phyloP scores from a whole-genome alignment of 2,329 filamentous ascomycete species.

The Claviceps lovelessii region DNA sequence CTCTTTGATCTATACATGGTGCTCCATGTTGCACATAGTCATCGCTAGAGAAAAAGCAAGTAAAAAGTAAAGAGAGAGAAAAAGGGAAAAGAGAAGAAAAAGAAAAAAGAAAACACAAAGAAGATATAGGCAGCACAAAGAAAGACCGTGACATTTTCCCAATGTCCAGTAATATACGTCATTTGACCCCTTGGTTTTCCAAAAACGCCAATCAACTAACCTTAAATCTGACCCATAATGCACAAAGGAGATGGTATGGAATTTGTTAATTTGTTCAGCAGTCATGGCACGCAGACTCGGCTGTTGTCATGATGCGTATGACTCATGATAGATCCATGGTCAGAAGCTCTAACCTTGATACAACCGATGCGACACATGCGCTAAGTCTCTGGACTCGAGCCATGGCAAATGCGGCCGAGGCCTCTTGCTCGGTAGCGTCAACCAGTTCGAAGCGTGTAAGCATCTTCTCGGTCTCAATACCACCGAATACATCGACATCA shows the following conservation, averaged over 20 bases:
- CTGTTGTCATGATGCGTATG: background rate
- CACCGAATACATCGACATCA: slow-evolving; percentile 32
- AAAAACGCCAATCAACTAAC: slow-evolving; percentile 2
- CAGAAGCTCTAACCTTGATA: slow-evolving; percentile 24
- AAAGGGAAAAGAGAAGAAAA: background rate
- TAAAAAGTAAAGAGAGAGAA: background rate
- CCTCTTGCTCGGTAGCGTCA: slow-evolving; percentile 38
- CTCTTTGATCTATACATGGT: slow-evolving; percentile 6
- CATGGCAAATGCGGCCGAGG: slow-evolving; percentile 28
- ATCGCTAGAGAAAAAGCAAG: background rate
- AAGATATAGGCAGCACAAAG: background rate
- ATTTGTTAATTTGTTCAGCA: background rate
- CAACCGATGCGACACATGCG: slow-evolving; percentile 20
- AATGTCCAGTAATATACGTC: background rate
- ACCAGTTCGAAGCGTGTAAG: slow-evolving; percentile 50
- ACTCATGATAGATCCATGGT: slow-evolving; percentile 19
- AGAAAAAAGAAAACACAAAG: background rate
- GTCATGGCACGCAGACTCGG: background rate
- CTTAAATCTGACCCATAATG: slow-evolving; percentile 1
- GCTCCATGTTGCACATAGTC: background rate
- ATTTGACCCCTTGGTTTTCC: background rate
- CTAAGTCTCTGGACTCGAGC: slow-evolving; percentile 37
- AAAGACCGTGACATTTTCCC: background rate
- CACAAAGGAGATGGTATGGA: slow-evolving; percentile 3
- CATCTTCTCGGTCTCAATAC: slow-evolving; percentile 49